These are phyloP conservation scores for Basipetospora sp. DNA, from an alignment of 2,329 filamentous ascomycete genomes.

Conservation along the genomic window DNA sequence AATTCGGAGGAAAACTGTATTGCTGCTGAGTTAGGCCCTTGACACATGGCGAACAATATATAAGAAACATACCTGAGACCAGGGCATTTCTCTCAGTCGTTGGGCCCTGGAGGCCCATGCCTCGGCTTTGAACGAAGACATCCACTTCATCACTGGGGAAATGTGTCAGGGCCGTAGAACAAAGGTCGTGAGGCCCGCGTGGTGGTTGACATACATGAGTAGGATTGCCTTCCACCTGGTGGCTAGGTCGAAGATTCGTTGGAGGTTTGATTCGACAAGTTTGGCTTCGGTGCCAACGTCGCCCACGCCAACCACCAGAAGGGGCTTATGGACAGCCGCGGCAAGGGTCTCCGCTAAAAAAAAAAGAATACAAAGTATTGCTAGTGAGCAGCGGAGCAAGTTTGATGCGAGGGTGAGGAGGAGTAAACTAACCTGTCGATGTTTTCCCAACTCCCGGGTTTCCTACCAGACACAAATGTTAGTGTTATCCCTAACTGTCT, in stretches of 20 bases:
- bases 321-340: neutral
- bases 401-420: no score
- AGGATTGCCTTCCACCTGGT: neutral
- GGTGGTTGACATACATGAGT: neutral
- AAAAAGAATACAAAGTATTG: no score
- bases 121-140: neutral
- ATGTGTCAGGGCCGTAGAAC: no score
- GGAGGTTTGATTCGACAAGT: neutral
- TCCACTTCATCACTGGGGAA: neutral
- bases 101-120: neutral
- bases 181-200: no score
- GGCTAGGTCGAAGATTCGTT: neutral
- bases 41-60: no score
- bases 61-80: neutral
- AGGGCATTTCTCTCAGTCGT: neutral
- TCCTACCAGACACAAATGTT: no score
- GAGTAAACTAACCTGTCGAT: no score
- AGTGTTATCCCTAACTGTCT: no score
- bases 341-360: neutral
- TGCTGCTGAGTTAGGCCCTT: no score
- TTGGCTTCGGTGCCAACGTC: neutral
- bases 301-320: neutral
- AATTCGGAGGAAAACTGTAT: slow-evolving; percentile 67
- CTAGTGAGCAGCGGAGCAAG: no score
- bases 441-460: neutral